Evolutionary conservation across 768 basidiomycete species (phyloP).

Genomic region (Kwoniella pini): DNA sequence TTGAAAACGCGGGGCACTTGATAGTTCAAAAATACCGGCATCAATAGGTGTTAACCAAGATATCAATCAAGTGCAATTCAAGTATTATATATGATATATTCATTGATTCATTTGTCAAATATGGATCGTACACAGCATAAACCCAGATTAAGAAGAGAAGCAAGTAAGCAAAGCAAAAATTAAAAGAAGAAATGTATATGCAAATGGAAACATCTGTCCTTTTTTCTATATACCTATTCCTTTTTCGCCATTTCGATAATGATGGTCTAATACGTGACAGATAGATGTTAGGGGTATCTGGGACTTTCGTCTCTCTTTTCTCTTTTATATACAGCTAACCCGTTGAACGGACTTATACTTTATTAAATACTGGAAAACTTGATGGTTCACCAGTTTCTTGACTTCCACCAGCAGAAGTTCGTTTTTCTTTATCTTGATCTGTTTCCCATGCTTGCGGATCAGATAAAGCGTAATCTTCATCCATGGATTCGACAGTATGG

Average conservation of each 20-base stretch:
- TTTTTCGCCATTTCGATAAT: not conserved
- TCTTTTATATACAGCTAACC: not conserved
- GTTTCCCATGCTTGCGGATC: slow-evolving; percentile 19
- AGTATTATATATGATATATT: too few species aligned
- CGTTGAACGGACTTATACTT: not conserved
- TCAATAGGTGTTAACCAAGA: too few species aligned
- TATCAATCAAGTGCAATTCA: too few species aligned
- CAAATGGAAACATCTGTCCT: too few species aligned
- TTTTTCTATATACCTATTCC: not conserved
- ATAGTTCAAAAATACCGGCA: too few species aligned
- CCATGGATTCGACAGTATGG: slow-evolving; percentile 37
- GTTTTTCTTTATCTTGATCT: slow-evolving; percentile 14
- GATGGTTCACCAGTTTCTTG: not conserved
- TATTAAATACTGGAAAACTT: slow-evolving; percentile 5
- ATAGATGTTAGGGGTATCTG: too few species aligned
- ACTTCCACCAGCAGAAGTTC: not conserved
- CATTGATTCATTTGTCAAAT: not conserved
- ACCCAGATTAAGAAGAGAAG: slow-evolving; percentile 6
- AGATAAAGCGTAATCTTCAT: slow-evolving; percentile 19
- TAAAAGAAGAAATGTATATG: not conserved
- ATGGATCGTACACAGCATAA: not conserved
- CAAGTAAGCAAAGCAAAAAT: not conserved
- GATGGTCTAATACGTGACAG: too few species aligned
- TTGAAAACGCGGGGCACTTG: too few species aligned
- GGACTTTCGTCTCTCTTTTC: not conserved